Conservation (phyloP, 805 yeast genomes). For the Scheffersomyces stipitis region DNA sequence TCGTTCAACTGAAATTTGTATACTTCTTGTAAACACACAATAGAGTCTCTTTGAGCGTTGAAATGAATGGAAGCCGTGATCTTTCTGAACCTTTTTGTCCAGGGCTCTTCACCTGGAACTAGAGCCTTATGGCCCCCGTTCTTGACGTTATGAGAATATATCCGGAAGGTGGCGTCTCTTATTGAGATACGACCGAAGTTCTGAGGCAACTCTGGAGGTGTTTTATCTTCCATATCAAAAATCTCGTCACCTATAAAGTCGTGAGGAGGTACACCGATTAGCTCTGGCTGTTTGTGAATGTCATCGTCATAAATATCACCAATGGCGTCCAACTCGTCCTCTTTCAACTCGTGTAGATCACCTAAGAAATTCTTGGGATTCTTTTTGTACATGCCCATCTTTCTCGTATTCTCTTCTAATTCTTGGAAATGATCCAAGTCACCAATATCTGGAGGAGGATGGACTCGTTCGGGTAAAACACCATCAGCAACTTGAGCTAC, state of each 20-base stretch:
- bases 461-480: constrained; percentile 1
- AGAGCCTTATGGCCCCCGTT: constrained; percentile 25
- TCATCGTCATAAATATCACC: neutral
- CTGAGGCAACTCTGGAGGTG: constrained; percentile 8
- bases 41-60: constrained; percentile 18
- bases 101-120: constrained; percentile 25
- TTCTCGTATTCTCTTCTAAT: too few relatives aligned
- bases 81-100: constrained; percentile 21
- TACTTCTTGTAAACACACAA: constrained; percentile 18
- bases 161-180: constrained; percentile 22
- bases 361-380: neutral
- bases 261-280: neutral
- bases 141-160: constrained; percentile 38
- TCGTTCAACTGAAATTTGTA: constrained; percentile 16
- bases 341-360: neutral
- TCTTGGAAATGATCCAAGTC: too few relatives aligned
- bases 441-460: neutral
- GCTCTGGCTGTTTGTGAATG: neutral
- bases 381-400: neutral
- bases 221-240: neutral
- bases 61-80: constrained; percentile 15
- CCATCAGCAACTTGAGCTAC: too few relatives aligned
- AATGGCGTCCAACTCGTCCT: neutral
- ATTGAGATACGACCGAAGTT: constrained; percentile 9
- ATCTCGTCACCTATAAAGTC: neutral